Evolutionary conservation across 805 yeast genomes (phyloP).

Genomic region (Zygotorulaspora danielsina): DNA sequence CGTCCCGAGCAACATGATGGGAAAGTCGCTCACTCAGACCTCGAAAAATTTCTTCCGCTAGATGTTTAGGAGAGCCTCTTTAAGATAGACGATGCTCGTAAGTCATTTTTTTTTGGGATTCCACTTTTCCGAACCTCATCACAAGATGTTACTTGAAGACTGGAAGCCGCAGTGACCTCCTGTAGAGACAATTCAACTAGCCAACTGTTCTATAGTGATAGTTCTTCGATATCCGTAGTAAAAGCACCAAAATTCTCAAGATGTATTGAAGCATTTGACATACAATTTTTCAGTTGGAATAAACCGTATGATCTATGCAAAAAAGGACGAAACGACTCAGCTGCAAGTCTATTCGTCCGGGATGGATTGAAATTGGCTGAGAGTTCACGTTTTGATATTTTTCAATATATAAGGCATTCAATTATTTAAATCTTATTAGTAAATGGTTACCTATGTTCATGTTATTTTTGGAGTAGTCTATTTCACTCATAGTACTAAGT

Average conservation of each 20-base stretch:
- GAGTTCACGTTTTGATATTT: slow-evolving; percentile 1
- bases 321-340: too few relatives aligned
- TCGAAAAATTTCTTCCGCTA: not conserved
- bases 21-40: not conserved
- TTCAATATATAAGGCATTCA: not conserved
- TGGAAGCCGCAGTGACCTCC: not conserved
- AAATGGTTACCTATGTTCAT: too few relatives aligned
- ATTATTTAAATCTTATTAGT: not conserved
- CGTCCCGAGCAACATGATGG: not conserved
- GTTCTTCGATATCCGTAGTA: not conserved
- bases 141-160: not conserved
- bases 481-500: too few relatives aligned
- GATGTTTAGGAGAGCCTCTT: too few relatives aligned
- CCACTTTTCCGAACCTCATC: not conserved
- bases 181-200: too few relatives aligned
- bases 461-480: not conserved
- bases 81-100: too few relatives aligned
- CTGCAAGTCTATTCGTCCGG: too few relatives aligned
- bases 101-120: not conserved
- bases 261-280: too few relatives aligned
- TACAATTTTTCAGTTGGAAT: not conserved
- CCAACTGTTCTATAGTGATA: too few relatives aligned
- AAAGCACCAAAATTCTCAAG: not conserved
- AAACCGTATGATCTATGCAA: slow-evolving; percentile 2
- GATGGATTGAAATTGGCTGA: not conserved